Conservation (phyloP, 164 flowering plant genomes). For the Vitis labrusca region DNA sequence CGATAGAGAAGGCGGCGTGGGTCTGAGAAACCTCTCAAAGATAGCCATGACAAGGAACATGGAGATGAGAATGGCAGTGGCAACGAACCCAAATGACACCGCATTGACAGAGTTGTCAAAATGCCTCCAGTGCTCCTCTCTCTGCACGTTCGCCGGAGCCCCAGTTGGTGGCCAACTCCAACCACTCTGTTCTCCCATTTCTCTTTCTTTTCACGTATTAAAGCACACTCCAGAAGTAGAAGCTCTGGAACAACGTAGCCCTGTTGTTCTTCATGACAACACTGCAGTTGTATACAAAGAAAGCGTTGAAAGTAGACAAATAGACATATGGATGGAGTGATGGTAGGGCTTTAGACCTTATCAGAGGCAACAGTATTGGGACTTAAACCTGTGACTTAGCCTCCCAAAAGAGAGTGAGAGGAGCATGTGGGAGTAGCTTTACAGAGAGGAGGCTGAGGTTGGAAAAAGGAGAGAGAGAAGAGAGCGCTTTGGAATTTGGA, state of each 20-base stretch:
- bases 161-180: conserved; percentile 39
- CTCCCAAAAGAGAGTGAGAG: neutral
- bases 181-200: conserved; percentile 21
- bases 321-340: neutral
- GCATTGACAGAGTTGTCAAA: conserved; percentile 83
- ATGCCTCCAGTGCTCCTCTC: conserved; percentile 65
- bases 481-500: too few relatives aligned
- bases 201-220: neutral
- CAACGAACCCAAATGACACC: conserved; percentile 89
- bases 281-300: neutral
- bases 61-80: conserved; percentile 86
- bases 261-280: neutral
- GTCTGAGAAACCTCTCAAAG: conserved; percentile 72
- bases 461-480: too few relatives aligned
- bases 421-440: too few relatives aligned
- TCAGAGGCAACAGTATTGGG: neutral
- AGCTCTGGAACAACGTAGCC: neutral
- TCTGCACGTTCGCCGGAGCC: conserved; percentile 40
- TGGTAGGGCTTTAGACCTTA: neutral
- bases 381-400: neutral
- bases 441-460: too few relatives aligned
- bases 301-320: neutral
- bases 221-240: too few relatives aligned
- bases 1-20: conserved; percentile 33
- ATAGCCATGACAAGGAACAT: conserved; percentile 94